Evolutionary conservation across 768 basidiomycete genomes (phyloP).

Genomic region (Hysterangium stoloniferum): DNA sequence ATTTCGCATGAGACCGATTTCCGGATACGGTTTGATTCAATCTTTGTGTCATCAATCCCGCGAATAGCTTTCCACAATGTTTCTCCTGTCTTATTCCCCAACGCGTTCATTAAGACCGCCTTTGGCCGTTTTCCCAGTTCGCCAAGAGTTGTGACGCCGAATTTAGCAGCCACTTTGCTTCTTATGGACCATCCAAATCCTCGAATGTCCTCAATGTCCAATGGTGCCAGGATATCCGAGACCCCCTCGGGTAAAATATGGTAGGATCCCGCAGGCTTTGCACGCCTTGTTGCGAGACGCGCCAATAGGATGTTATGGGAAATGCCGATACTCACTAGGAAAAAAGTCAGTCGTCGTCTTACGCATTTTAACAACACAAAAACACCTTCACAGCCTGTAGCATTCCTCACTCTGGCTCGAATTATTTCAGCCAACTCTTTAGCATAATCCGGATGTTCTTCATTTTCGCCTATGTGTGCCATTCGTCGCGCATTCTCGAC

Average conservation of each 20-base stretch:
- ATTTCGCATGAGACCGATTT: constrained; percentile 94
- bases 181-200: constrained; percentile 76
- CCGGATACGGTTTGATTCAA: constrained; percentile 79
- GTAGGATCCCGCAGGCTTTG: constrained; percentile 85
- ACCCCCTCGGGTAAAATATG: constrained; percentile 57
- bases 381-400: constrained; percentile 83
- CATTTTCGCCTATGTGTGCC: neutral
- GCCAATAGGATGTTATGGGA: constrained; percentile 89
- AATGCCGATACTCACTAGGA: constrained; percentile 82
- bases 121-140: constrained; percentile 62
- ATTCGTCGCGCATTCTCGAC: constrained; percentile 32
- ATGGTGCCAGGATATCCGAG: constrained; percentile 47
- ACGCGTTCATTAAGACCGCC: constrained; percentile 52
- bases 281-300: constrained; percentile 80
- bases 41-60: constrained; percentile 71
- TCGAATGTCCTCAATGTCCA: constrained; percentile 75
- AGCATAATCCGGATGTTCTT: constrained; percentile 32
- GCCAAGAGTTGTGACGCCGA: constrained; percentile 62
- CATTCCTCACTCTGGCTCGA: constrained; percentile 62
- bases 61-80: constrained; percentile 77
- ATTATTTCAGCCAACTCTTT: constrained; percentile 77
- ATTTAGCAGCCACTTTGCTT: constrained; percentile 74
- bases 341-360: neutral
- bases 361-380: neutral
- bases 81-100: constrained; percentile 79